Base-by-base conservation (phyloP, 2,329 filamentous ascomycete genomes). In the Seiridium unicorne region DNA sequence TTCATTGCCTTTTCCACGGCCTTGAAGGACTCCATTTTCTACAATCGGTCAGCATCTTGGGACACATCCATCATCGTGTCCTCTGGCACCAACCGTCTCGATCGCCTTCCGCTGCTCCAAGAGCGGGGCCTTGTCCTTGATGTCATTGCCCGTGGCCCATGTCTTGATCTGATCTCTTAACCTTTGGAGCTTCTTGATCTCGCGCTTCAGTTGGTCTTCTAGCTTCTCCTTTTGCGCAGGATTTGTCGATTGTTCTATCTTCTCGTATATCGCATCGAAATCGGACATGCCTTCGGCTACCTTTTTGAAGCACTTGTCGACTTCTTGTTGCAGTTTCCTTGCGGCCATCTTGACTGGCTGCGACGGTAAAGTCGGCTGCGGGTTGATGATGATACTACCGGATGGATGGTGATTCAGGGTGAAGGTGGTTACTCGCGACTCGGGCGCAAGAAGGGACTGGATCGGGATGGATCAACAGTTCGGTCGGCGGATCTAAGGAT, bases 1-100 rank as follows among this genome's bases (percentile, higher is more conserved):
- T 99, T 99, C 95, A 99, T 98, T 72, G 97, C 95, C 82, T 99
- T 99, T 78, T 99, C 95, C 57, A 99, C 95, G n/a, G 93, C 94
- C 81, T 99, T 99, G 86, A 99, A 99, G 71, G 92, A 93, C 79
- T 99, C 95, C 95, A 99, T 99, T 91, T 94, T 89, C 92, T 95
- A 79, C 75, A 62, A 47, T 44, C 32, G 42, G 55, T 55, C 54
- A 57, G 49, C 54, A 51, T 55, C 13, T 44, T n/a, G 51, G 47
- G 40, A 31, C 48, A 54, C 6, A 34, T n/a, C 18, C 32, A 18
- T 9, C 13, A 34, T 53, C 49, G 40, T 44, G 34, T 51, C 38
- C 49, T 18, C 38, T 61, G 51, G 35, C 40, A 81, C 87, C 69
- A 81, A 98, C 94, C 81, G 93, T 97, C 84, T 99, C 95, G 77